phyloP scores from a whole-genome alignment of 768 basidiomycete species.

The Boletus subcaerulescens region DNA sequence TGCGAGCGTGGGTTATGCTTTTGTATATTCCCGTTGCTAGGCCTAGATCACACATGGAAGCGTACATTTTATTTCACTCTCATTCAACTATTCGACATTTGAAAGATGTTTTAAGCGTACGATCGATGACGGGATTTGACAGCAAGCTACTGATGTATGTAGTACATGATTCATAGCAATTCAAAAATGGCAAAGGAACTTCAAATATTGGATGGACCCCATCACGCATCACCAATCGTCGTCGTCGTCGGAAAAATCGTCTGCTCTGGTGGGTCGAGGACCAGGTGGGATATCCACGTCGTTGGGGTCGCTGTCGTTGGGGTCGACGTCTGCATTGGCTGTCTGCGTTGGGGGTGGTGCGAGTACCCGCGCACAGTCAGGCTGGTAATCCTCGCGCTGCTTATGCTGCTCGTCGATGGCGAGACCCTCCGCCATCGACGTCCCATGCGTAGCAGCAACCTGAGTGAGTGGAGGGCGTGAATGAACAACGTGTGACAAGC shows the following conservation, averaged over 20 bases:
- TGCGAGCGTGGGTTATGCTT: slow-evolving; percentile 4
- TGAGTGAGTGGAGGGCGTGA: slow-evolving; percentile 13
- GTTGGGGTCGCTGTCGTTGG: slow-evolving; percentile 13
- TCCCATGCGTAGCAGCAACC: slow-evolving; percentile 43
- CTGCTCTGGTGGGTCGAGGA: slow-evolving; percentile 3
- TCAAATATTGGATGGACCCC: too few relatives aligned
- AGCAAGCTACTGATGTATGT: too few relatives aligned
- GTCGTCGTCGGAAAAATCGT: slow-evolving; percentile 30
- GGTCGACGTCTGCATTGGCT: slow-evolving; percentile 1
- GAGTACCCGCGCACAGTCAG: slow-evolving; percentile 12
- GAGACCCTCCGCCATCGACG: slow-evolving; percentile 42
- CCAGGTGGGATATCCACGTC: slow-evolving; percentile 5
- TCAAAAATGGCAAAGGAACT: too few relatives aligned
- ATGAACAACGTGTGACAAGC: not conserved
- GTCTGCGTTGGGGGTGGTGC: slow-evolving; percentile 4
- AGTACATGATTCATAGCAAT: too few relatives aligned
- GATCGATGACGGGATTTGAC: too few relatives aligned
- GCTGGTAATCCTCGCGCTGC: slow-evolving; percentile 12
- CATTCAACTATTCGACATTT: not conserved
- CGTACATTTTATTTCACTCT: slow-evolving; percentile 7
- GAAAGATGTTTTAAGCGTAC: too few relatives aligned
- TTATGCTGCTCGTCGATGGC: slow-evolving; percentile 46
- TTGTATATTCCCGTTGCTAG: not conserved
- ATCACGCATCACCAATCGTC: slow-evolving; percentile 22
- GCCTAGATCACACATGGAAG: slow-evolving; percentile 6